A percentile compares a stretch with the other conserved stretches of the same genome.
Evolutionary conservation across 108 stramenopile genomes (phyloP).

Genomic region (Aureococcus anophagefferens): DNA sequence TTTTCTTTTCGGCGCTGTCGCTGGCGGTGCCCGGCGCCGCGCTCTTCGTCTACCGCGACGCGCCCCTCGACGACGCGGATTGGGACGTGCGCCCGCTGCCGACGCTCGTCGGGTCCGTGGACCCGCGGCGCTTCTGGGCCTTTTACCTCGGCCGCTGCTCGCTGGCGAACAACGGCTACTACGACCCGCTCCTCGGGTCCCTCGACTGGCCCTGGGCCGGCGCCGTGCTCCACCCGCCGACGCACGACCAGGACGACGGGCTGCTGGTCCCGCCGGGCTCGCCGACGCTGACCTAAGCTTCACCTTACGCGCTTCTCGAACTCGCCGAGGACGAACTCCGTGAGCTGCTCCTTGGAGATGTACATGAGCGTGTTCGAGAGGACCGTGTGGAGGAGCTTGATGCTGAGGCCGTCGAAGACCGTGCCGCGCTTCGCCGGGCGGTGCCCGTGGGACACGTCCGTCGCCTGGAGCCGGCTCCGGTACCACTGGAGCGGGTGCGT

Average conservation of each 20-base stretch:
- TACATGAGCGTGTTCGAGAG: not conserved
- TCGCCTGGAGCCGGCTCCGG: not conserved
- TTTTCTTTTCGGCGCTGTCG: not conserved
- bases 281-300: no score
- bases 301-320: no score
- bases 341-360: not conserved
- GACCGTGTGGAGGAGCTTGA: not conserved
- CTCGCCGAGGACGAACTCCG: not conserved
- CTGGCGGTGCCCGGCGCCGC: not conserved
- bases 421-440: not conserved
- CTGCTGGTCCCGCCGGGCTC: no score
- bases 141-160: not conserved
- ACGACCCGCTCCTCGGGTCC: not conserved
- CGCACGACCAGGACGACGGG: no score
- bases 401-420: not conserved
- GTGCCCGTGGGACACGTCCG: not conserved
- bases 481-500: slow-evolving; percentile 1
- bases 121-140: slow-evolving; percentile 7
- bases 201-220: not conserved
- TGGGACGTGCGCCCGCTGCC: slow-evolving; percentile 2
- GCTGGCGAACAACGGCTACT: not conserved
- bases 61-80: slow-evolving; percentile 1
- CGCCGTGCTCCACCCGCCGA: not conserved
- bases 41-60: not conserved
- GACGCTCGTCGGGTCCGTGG: slow-evolving; percentile 6